These are phyloP conservation scores for Mycena galopus DNA, from an alignment of 768 basidiomycete genomes.

Conservation along the genomic window DNA sequence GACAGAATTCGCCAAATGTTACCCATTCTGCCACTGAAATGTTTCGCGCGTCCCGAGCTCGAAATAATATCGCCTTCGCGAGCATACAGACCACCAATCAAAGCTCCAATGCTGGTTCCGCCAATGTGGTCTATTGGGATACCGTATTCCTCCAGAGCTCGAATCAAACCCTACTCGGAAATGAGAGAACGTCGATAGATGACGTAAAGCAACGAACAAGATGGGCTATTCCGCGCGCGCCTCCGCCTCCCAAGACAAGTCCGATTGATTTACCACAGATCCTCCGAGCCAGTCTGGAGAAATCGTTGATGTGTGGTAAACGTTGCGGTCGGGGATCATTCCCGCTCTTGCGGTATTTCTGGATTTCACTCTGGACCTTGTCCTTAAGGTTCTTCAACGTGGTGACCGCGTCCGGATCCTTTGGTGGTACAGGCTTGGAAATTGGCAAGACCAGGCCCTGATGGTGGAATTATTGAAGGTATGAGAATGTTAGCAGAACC, in stretches of 20 bases:
- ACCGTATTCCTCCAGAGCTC: conserved; percentile 90
- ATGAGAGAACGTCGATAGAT: conserved; percentile 17
- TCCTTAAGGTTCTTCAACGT: conserved; percentile 95
- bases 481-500: conserved; percentile 4
- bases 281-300: conserved; percentile 89
- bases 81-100: conserved; percentile 96
- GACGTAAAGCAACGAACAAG: conserved; percentile 44
- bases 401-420: conserved; percentile 89
- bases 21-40: conserved; percentile 92
- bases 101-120: conserved; percentile 91
- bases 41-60: conserved; percentile 87
- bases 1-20: conserved; percentile 95
- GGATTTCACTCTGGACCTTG: conserved; percentile 89
- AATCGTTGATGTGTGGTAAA: conserved; percentile 89
- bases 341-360: conserved; percentile 82
- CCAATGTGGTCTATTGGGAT: conserved; percentile 96
- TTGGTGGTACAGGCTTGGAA: conserved; percentile 68
- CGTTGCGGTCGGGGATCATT: conserved; percentile 77
- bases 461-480: conserved; percentile 22
- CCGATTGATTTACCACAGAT: conserved; percentile 95
- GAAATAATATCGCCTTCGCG: conserved; percentile 93
- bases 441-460: conserved; percentile 81
- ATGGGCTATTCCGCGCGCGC: conserved; percentile 80
- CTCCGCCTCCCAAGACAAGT: conserved; percentile 96
- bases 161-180: conserved; percentile 83